Evolutionary conservation across 164 flowering plant species (phyloP), one percentile per base, ranked within the genome.

Genomic region (Stephania yunnanensis): DNA sequence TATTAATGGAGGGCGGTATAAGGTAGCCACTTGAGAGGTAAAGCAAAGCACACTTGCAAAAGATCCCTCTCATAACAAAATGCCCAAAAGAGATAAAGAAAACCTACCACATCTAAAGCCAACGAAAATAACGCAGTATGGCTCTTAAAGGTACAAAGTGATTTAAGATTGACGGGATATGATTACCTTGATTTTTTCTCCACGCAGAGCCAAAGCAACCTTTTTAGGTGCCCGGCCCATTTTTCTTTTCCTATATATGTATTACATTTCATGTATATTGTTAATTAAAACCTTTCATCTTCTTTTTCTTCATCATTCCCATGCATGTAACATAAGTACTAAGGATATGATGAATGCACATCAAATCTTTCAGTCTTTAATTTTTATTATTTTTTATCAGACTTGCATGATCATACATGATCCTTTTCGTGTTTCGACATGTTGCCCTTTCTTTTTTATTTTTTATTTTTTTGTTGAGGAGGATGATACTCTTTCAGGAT

Each of bases 21-120:
- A 50, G 55, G 15, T 11, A n/a, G 50, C 74, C 76, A 67, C 36
- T 68, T 67, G 71, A 68, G 68, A 75, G 46, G 48, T 58, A 64
- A 71, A 75, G 63, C 77, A 70, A 78, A 74, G 75, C 67, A 66
- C 74, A 65, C 63, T 67, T 78, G 46, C 58, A 58, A 68, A 31
- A 50, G 69, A 70, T 66, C 55, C 55, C 58, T 36, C 20, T 58
- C 25, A 71, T 58, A 45, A 75, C 63, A 68, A 71, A 69, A 76
- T 63, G 70, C 76, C 81, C 78, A 76, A 69, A 76, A 61, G 64
- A 70, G 73, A 31, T 48, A 77, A 76, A 63, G 68, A 70, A 70
- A 36, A 70, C 78, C 67, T 72, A 74, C 6, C 25, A 63, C 3
- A 63, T 63, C 66, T 63, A 20, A 72, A 68, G 75, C 69, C 45